Conservation (phyloP, 768 basidiomycete genomes). For the Tylopilus sp. region DNA sequence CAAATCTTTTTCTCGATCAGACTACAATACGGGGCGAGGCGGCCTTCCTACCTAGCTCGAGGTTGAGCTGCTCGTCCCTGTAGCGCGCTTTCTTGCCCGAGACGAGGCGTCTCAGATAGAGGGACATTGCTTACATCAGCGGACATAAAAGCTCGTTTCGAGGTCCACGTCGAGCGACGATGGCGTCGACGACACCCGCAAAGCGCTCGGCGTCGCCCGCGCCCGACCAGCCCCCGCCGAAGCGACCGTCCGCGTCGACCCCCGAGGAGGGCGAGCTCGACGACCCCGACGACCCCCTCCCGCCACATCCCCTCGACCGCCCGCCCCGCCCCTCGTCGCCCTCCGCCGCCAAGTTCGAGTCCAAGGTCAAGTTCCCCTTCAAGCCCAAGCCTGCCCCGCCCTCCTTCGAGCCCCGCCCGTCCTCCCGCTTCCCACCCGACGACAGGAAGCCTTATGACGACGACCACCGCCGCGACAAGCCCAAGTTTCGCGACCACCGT, state of each 20-base stretch:
- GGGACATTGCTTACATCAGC: constrained; percentile 45
- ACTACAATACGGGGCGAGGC: constrained; percentile 12
- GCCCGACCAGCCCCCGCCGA: constrained; percentile 45
- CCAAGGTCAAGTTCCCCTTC: constrained; percentile 73
- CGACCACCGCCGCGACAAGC: constrained; percentile 37
- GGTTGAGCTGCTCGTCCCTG: constrained; percentile 58
- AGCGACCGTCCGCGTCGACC: constrained; percentile 55
- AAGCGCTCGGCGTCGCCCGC: constrained; percentile 66
- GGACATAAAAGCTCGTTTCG: background rate
- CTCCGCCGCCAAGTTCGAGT: constrained; percentile 31
- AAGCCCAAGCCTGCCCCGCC: constrained; percentile 39
- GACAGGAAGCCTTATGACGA: constrained; percentile 39
- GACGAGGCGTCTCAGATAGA: constrained; percentile 68
- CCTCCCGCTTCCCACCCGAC: constrained; percentile 33
- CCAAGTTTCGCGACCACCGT: constrained; percentile 21
- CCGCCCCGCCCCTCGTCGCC: constrained; percentile 34
- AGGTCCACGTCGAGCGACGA: constrained; percentile 11
- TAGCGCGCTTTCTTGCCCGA: constrained; percentile 82
- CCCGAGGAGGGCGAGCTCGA: constrained; percentile 85
- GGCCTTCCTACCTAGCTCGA: constrained; percentile 62
- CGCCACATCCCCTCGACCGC: constrained; percentile 12
- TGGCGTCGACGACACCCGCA: constrained; percentile 10
- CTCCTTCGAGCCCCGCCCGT: constrained; percentile 20
- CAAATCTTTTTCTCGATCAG: constrained; percentile 41
- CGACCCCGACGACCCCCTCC: constrained; percentile 39